Evolutionary conservation across 192 early-diverging fungal species (phyloP), one percentile per base, ranked within the genome.

Genomic region (Powellomyces hirtus): DNA sequence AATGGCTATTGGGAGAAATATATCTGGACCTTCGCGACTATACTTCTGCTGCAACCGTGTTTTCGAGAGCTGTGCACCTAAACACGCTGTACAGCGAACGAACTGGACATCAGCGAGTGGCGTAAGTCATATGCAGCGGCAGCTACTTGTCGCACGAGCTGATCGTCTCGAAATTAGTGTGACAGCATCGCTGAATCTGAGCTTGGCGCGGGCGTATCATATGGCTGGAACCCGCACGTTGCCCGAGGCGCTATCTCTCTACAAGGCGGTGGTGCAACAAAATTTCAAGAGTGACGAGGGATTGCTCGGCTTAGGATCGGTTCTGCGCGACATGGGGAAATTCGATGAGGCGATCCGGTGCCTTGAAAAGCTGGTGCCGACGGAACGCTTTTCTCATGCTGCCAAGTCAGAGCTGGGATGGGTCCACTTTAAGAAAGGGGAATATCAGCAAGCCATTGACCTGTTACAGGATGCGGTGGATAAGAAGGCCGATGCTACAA

Each of bases 361-460:
- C 27, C 87, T 94, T 46, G 71, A 84, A 53, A 62, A 71, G 10
- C 76, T 90, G 0, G 68, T 88, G 4, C 67, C 67, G 16, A 26
- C 84, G 3, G 78, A 87, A 33, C 59, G 73, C 1, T 30, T 22
- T 42, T 84, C 73, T 45, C 76, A 83, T 60, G 56, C 76, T 1
- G 86, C 86, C n/a, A 71, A 82, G 40, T 86, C 83, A 44, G 91
- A 90, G 45, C 71, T 94, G 29, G 93, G 86, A 1, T 88, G 85
- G 83, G 84, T 90, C 4, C 67, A 71, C 38, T 80, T 84, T 36
- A 49, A 80, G 30, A 72, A 81, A 36, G 78, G 78, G 33, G 77
- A 90, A 36, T 73, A 72, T 51, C 66, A 76, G 7, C 68, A 80
- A 31, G 90, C 94, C 0, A 63, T 83, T 7, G 71, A 79, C 14